Evolutionary conservation across 352 stramenopile species (phyloP).

Genomic region (Globisporangium megalacanthum): DNA sequence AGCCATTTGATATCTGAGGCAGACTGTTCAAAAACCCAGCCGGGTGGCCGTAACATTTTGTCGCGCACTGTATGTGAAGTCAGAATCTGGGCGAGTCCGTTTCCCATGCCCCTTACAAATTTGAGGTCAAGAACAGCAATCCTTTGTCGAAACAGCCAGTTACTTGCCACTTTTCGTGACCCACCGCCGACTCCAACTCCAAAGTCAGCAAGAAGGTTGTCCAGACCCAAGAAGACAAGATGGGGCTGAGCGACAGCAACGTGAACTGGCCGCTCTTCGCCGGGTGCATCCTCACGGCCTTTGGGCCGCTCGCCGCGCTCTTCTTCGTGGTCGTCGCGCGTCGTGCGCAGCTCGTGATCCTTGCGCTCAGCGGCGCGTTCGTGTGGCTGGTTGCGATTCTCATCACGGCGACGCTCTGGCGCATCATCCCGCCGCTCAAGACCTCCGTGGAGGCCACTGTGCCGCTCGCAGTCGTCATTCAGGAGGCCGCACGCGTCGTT

Average conservation of each 20-base stretch:
- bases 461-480: slow-evolving; percentile 55
- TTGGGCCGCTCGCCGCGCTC: slow-evolving; percentile 62
- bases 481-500: slow-evolving; percentile 58
- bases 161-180: too few relatives aligned
- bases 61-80: too few relatives aligned
- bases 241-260: slow-evolving; percentile 59
- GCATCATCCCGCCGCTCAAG: slow-evolving; percentile 70
- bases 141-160: too few relatives aligned
- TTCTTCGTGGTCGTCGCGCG: slow-evolving; percentile 79
- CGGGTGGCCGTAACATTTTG: too few relatives aligned
- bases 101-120: too few relatives aligned
- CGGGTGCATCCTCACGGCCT: slow-evolving; percentile 75
- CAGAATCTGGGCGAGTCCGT: too few relatives aligned
- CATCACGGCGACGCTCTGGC: slow-evolving; percentile 68
- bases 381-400: slow-evolving; percentile 79
- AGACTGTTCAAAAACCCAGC: too few relatives aligned
- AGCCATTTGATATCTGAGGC: background rate
- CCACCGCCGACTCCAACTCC: too few relatives aligned
- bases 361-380: slow-evolving; percentile 76
- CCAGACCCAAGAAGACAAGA: slow-evolving; percentile 15
- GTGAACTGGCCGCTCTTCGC: slow-evolving; percentile 86
- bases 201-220: background rate
- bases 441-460: slow-evolving; percentile 72
- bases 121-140: too few relatives aligned
- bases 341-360: slow-evolving; percentile 80